Evolutionary conservation across 208 protist species (phyloP).

Genomic region (Leishmania major): DNA sequence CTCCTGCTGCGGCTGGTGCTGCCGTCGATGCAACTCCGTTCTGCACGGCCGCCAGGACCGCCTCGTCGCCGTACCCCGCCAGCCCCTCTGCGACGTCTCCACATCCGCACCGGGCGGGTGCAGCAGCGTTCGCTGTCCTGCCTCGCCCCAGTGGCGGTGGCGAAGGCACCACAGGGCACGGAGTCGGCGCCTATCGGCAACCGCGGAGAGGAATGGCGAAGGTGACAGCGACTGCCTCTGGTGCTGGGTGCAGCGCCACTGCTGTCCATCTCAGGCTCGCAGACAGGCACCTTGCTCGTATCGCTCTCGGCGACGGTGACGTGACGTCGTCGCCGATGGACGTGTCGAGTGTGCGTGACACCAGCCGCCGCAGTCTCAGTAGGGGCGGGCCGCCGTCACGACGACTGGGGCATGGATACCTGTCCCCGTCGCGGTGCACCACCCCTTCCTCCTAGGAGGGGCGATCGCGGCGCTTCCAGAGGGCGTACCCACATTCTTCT

Average conservation of each 20-base stretch:
- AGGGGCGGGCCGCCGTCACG: background rate
- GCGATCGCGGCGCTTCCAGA: background rate
- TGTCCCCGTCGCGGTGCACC: background rate
- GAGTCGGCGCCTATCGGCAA: background rate
- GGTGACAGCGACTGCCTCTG: background rate
- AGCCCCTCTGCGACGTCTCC: background rate
- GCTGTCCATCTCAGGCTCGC: background rate
- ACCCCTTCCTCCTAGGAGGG: background rate
- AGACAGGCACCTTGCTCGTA: background rate
- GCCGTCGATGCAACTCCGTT: background rate
- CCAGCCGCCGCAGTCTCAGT: background rate
- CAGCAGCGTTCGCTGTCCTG: background rate
- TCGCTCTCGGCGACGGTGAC: background rate
- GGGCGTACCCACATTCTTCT: background rate
- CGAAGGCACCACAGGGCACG: background rate
- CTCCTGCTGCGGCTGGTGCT: background rate
- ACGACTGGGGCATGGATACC: background rate
- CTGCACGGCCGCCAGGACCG: background rate
- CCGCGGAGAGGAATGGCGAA: background rate
- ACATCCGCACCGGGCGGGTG: too few species aligned
- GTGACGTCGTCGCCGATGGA: background rate
- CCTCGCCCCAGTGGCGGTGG: background rate
- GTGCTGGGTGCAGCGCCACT: background rate
- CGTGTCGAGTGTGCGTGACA: background rate
- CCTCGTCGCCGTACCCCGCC: conserved; percentile 9